Percentiles rank a stretch among this genome's conserved stretches.
phyloP scores from a whole-genome alignment of 2,329 filamentous ascomycete species.

The Trichoderma koningii region DNA sequence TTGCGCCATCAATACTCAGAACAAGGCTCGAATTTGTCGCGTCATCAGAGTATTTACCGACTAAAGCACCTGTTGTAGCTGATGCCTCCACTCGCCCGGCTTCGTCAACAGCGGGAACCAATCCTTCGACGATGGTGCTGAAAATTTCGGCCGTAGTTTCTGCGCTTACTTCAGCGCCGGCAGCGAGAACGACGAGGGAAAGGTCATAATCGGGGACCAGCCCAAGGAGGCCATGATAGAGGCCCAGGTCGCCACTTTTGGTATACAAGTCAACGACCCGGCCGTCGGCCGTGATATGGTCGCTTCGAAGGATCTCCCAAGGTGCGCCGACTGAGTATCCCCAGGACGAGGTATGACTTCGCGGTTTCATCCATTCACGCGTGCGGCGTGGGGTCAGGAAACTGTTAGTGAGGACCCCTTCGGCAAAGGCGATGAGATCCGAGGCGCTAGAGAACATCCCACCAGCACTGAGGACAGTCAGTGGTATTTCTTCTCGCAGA shows the following conservation, averaged over 20 bases:
- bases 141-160: conserved; percentile 33
- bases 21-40: neutral
- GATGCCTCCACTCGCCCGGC: neutral
- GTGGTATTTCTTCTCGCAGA: too few species aligned
- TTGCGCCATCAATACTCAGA: neutral
- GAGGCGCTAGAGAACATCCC: conserved; percentile 46
- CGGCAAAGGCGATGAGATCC: conserved; percentile 47
- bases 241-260: conserved; percentile 45
- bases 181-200: conserved; percentile 22
- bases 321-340: conserved; percentile 45
- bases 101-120: conserved; percentile 2
- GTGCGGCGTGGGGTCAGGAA: conserved; percentile 45
- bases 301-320: conserved; percentile 49
- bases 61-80: neutral
- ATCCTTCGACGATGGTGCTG: conserved; percentile 27
- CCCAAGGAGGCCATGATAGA: conserved; percentile 43
- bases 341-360: conserved; percentile 40
- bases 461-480: conserved; percentile 36
- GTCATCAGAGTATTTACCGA: conserved; percentile 3
- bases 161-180: conserved; percentile 34
- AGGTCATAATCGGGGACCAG: conserved; percentile 49
- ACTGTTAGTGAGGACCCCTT: conserved; percentile 47
- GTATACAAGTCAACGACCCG: conserved; percentile 48
- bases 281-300: conserved; percentile 39
- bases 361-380: conserved; percentile 48